Conservation (phyloP, 768 basidiomycete genomes). For the Macrolepiota dolichaula region DNA sequence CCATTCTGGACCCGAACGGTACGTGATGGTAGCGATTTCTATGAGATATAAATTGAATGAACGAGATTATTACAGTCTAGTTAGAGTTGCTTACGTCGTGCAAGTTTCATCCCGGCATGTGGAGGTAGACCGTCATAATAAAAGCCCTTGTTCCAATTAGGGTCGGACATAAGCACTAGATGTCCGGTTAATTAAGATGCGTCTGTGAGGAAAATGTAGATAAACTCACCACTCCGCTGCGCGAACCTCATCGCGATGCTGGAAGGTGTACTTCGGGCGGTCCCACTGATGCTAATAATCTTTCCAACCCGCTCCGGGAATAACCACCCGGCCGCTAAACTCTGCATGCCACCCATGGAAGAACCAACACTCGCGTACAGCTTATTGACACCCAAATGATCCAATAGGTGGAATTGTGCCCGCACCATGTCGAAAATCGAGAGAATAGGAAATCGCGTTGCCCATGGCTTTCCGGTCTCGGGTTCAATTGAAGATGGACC, state of each 20-base stretch:
- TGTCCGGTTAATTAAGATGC: neutral
- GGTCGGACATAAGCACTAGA: constrained; percentile 96
- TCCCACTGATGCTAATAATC: constrained; percentile 92
- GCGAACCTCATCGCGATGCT: constrained; percentile 96
- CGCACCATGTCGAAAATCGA: constrained; percentile 97
- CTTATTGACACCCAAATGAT: constrained; percentile 77
- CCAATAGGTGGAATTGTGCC: constrained; percentile 85
- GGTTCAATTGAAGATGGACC: constrained; percentile 87
- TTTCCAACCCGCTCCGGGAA: constrained; percentile 86
- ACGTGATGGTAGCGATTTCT: constrained; percentile 99
- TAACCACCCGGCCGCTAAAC: constrained; percentile 92
- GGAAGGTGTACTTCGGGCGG: constrained; percentile 86
- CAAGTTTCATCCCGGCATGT: constrained; percentile 97
- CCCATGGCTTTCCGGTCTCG: constrained; percentile 67
- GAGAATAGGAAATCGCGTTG: constrained; percentile 86
- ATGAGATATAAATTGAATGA: constrained; percentile 8
- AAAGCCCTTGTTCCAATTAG: constrained; percentile 98
- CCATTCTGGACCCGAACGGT: constrained; percentile 99
- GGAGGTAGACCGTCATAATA: constrained; percentile 96
- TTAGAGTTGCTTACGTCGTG: constrained; percentile 61
- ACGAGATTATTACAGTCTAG: neutral
- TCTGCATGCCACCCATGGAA: constrained; percentile 99
- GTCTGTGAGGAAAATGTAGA: constrained; percentile 11
- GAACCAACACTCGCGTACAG: constrained; percentile 93
- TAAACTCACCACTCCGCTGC: constrained; percentile 81